Evolutionary conservation across 345 rosid genomes (phyloP), one percentile per base, ranked within the genome.

Genomic region (Pelargonium nanum): DNA sequence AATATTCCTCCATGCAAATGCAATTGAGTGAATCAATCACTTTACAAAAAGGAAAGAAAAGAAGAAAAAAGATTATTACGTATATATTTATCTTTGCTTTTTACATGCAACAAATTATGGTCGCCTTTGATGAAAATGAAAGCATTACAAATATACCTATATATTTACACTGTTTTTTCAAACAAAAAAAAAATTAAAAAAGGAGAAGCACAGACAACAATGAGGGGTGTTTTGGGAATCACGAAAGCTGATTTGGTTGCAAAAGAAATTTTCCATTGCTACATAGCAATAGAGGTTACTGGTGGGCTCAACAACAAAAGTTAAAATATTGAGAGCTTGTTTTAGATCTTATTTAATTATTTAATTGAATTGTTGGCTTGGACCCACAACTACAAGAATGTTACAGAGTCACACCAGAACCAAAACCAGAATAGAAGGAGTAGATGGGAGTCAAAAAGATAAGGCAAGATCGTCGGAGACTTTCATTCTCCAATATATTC

Each of bases 401-500:
- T 63, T 21, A 48, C n/a, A 32, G 24, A 45, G 65, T 65, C 65
- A 58, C 55, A 66, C 48, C n/a, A 62, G 64, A 70, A 53, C 58
- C 56, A 28, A 28, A 28, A 2, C 32, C n/a, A n/a, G n/a, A n/a
- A n/a, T n/a, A n/a, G n/a, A n/a, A n/a, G n/a, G n/a, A n/a, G n/a
- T n/a, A n/a, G n/a, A n/a, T n/a, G 58, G 59, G 65, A 67, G 76
- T 78, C 73, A 77, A 73, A 61, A 74, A 55, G 68, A 66, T 20
- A 0, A 59, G 78, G 79, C 77, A 77, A 74, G 77, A 81, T 70
- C 86, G 79, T 67, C 81, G 89, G 84, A 81, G 84, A 72, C 81
- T 84, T 81, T 81, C 89, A 77, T 79, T 81, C 86, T 77, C 86
- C 84, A 70, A 81, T 65, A 75, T 79, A 80, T 80, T 77, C 85